phyloP scores from a whole-genome alignment of 306 rosid genomes.

The Casuarina cunninghamiana region DNA sequence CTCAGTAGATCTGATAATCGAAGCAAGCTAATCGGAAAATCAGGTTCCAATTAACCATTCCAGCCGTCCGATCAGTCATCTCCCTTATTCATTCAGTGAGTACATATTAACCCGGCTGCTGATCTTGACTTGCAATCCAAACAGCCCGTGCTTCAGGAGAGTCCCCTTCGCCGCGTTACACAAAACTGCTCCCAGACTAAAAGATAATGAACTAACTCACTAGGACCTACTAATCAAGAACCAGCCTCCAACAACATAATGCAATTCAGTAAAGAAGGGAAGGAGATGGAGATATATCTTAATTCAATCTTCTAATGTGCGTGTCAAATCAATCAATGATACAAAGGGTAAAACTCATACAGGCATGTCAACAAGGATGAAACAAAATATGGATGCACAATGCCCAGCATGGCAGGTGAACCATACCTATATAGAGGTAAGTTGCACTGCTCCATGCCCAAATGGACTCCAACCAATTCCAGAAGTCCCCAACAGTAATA shows the following conservation, averaged over 20 bases:
- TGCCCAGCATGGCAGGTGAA: conserved; percentile 93
- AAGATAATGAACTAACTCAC: background rate
- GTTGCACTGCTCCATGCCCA: conserved; percentile 98
- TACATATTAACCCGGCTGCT: background rate
- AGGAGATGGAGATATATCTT: conserved; percentile 11
- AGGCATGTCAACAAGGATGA: conserved; percentile 59
- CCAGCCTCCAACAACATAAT: background rate
- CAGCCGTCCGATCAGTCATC: background rate
- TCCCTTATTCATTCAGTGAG: background rate
- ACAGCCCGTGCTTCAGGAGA: background rate
- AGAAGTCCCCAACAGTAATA: conserved; percentile 56
- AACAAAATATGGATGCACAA: conserved; percentile 66
- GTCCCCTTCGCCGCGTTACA: background rate
- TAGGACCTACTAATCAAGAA: background rate
- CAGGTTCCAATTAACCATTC: background rate
- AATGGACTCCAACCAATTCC: conserved; percentile 91
- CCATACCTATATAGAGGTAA: conserved; percentile 71
- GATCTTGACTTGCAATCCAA: background rate
- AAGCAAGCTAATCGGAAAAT: background rate
- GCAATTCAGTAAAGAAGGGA: conserved; percentile 11
- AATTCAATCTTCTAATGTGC: conserved; percentile 22
- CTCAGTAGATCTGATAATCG: background rate
- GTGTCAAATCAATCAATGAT: conserved; percentile 39
- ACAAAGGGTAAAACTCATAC: conserved; percentile 13
- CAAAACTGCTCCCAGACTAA: background rate